Conservation (phyloP, 805 yeast species). For the Candida nitratophila region DNA sequence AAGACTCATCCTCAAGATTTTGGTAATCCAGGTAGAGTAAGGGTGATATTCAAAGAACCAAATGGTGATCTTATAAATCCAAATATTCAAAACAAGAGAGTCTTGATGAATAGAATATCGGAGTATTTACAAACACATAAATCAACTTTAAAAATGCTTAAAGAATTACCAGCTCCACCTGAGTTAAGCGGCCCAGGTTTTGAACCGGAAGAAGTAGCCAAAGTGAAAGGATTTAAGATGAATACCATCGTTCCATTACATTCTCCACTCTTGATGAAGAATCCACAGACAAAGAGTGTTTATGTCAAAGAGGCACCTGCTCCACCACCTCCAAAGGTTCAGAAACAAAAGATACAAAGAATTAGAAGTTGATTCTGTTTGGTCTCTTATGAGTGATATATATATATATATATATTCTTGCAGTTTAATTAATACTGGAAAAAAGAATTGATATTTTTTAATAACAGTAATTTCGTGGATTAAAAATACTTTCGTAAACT, state of each 20-base stretch:
- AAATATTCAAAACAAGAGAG: constrained; percentile 50
- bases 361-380: constrained; percentile 31
- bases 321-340: constrained; percentile 32
- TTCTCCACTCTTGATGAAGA: constrained; percentile 71
- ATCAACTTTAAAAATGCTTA: constrained; percentile 57
- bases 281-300: constrained; percentile 70
- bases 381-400: too few relatives aligned
- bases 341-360: constrained; percentile 54
- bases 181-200: constrained; percentile 45
- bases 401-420: too few relatives aligned
- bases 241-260: constrained; percentile 85
- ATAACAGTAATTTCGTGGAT: not conserved
- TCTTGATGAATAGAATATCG: constrained; percentile 52
- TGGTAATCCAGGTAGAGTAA: constrained; percentile 95
- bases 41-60: constrained; percentile 54
- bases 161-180: constrained; percentile 58
- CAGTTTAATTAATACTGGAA: not conserved
- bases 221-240: constrained; percentile 82
- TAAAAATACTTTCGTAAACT: constrained; percentile 1
- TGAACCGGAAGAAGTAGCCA: constrained; percentile 56
- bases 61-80: constrained; percentile 33
- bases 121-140: constrained; percentile 59
- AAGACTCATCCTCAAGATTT: constrained; percentile 94
- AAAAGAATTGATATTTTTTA: not conserved
- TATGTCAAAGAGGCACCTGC: constrained; percentile 47